These are phyloP conservation scores for Pichia sp. DNA, from an alignment of 1,139 yeast species.

Conservation along the genomic window DNA sequence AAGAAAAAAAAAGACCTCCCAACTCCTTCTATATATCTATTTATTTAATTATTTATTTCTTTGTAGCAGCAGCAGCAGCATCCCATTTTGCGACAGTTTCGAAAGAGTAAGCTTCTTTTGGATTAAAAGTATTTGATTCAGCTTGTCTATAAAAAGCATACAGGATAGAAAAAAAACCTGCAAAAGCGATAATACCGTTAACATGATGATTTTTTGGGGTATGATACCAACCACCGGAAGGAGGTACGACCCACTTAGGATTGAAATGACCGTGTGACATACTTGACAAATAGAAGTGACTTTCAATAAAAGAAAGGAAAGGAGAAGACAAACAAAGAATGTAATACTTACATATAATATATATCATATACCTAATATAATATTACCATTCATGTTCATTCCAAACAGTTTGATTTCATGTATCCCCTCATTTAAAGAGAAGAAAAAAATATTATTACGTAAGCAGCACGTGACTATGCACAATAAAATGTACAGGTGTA, in stretches of 20 bases:
- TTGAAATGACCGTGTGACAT: constrained; percentile 21
- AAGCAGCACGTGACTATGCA: too few species aligned
- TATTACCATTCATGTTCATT: too few species aligned
- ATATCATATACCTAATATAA: not conserved
- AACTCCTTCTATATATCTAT: too few species aligned
- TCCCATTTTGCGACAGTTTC: constrained; percentile 31
- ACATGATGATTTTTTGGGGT: constrained; percentile 29
- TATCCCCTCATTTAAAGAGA: too few species aligned
- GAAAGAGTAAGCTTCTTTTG: constrained; percentile 23
- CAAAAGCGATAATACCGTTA: constrained; percentile 28
- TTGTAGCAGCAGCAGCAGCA: constrained; percentile 24
- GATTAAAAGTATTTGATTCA: constrained; percentile 25
- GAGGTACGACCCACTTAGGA: constrained; percentile 31
- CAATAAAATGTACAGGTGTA: too few species aligned
- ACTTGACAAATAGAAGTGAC: not conserved
- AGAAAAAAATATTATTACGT: too few species aligned
- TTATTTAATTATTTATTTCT: constrained; percentile 3
- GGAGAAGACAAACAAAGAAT: not conserved
- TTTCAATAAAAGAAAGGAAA: too few species aligned
- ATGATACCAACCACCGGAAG: constrained; percentile 33
- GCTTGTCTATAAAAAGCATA: constrained; percentile 26
- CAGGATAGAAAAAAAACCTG: constrained; percentile 22
- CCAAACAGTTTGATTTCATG: too few species aligned
- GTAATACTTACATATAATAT: not conserved
- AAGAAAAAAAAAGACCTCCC: not conserved